phyloP scores from a whole-genome alignment of 176 grass and related monocot species.

The Oryza coarctata region DNA sequence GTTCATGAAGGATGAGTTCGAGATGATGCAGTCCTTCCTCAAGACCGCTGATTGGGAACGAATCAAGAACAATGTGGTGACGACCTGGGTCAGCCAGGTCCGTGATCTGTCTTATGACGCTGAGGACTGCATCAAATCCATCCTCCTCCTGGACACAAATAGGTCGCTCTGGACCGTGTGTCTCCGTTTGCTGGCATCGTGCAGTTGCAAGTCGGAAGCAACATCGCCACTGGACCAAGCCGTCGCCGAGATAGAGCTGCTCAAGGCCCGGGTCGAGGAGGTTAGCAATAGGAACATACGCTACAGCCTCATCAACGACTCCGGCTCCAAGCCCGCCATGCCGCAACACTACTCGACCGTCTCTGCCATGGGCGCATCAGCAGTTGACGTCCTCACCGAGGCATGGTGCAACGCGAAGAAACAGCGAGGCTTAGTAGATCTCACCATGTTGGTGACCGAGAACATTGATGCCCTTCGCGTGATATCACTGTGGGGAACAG shows the following conservation, averaged over 20 bases:
- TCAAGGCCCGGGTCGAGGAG: constrained; percentile 22
- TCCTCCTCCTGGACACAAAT: constrained; percentile 10
- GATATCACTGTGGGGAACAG: no score
- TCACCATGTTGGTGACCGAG: neutral
- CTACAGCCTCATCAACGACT: constrained; percentile 16
- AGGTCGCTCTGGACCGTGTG: neutral
- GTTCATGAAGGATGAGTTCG: constrained; percentile 29
- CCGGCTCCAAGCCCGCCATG: neutral
- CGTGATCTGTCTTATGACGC: constrained; percentile 24
- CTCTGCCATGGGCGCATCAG: neutral
- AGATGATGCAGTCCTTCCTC: constrained; percentile 41
- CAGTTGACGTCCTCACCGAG: neutral
- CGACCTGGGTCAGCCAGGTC: constrained; percentile 31
- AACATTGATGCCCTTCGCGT: no score
- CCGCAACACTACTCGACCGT: neutral
- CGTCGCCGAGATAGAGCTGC: neutral
- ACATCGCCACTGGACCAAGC: neutral
- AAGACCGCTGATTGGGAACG: neutral
- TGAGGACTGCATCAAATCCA: constrained; percentile 31
- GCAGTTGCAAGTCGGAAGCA: neutral
- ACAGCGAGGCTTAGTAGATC: neutral
- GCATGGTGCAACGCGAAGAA: neutral
- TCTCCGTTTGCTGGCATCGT: neutral
- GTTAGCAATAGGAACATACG: constrained; percentile 8
- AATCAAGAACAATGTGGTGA: neutral